Conservation (phyloP, 2,329 filamentous ascomycete species). For the Pseudogymnoascus sp. region DNA sequence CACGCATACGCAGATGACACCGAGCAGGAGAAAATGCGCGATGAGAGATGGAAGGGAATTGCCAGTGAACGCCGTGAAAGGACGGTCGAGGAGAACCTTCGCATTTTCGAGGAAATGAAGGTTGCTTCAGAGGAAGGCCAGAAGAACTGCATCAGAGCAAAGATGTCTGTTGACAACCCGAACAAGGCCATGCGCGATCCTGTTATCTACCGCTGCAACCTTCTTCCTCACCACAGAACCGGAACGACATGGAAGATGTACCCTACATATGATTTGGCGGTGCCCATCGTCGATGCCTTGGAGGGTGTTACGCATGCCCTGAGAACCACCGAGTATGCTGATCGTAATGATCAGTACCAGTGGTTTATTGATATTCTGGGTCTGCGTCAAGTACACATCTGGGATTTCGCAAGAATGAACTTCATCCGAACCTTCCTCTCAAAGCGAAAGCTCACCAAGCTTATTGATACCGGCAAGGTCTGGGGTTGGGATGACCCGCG, state of each 20-base stretch:
- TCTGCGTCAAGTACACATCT: slow-evolving; percentile 72
- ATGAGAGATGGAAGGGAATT: slow-evolving; percentile 76
- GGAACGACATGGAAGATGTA: slow-evolving; percentile 78
- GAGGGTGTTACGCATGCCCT: slow-evolving; percentile 81
- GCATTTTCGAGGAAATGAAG: slow-evolving; percentile 91
- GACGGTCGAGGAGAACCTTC: slow-evolving; percentile 73
- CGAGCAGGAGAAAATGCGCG: slow-evolving; percentile 77
- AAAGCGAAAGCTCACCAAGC: slow-evolving; percentile 78
- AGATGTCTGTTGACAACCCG: slow-evolving; percentile 82
- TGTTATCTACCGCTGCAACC: slow-evolving; percentile 93
- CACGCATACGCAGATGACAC: slow-evolving; percentile 94
- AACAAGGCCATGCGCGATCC: slow-evolving; percentile 97
- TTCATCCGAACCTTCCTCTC: slow-evolving; percentile 77
- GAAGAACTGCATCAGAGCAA: slow-evolving; percentile 87
- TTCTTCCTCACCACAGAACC: slow-evolving; percentile 65
- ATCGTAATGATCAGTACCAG: slow-evolving; percentile 79
- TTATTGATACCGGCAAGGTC: slow-evolving; percentile 69
- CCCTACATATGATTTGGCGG: slow-evolving; percentile 81
- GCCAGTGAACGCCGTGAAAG: slow-evolving; percentile 75
- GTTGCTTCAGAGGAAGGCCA: slow-evolving; percentile 58
- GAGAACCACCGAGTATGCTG: slow-evolving; percentile 79
- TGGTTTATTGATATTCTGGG: slow-evolving; percentile 73
- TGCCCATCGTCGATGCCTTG: slow-evolving; percentile 70
- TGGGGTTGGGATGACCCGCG: slow-evolving; percentile 83
- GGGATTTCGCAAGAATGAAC: slow-evolving; percentile 80